Evolutionary conservation across 306 rosid genomes (phyloP).

Genomic region (Malus asiatica): DNA sequence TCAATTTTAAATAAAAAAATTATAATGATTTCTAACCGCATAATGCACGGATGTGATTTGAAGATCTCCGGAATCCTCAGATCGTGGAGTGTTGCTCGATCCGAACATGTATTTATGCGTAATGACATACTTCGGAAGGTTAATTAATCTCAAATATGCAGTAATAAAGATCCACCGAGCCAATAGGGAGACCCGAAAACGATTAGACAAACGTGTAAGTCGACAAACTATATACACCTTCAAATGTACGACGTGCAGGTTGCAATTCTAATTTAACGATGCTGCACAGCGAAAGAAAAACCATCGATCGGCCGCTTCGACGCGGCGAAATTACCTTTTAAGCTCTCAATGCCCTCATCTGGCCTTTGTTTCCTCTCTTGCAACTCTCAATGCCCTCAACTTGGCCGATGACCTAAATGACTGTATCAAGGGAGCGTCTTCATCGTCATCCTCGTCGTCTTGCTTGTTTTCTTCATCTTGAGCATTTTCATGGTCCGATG

Average conservation of each 20-base stretch:
- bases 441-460: conserved; percentile 63
- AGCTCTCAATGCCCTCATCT: conserved; percentile 37
- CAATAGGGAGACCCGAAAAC: neutral
- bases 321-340: conserved; percentile 38
- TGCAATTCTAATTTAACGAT: conserved; percentile 29
- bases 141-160: neutral
- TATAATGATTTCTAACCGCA: too few relatives aligned
- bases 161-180: neutral
- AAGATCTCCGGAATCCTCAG: rapidly evolving
- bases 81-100: too few relatives aligned
- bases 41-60: rapidly evolving
- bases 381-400: conserved; percentile 62
- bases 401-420: conserved; percentile 68
- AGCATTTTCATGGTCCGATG: conserved; percentile 66
- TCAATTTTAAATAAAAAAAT: too few relatives aligned
- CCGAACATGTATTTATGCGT: too few relatives aligned
- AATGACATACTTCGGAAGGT: neutral
- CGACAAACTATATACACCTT: neutral
- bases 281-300: conserved; percentile 37
- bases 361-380: conserved; percentile 54
- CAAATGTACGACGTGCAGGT: neutral
- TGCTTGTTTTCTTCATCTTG: conserved; percentile 50
- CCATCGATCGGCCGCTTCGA: conserved; percentile 15
- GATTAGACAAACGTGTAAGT: neutral
- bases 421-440: conserved; percentile 67